phyloP scores from a whole-genome alignment of 129 eudicot genomes.

The Erigeron canadensis region DNA sequence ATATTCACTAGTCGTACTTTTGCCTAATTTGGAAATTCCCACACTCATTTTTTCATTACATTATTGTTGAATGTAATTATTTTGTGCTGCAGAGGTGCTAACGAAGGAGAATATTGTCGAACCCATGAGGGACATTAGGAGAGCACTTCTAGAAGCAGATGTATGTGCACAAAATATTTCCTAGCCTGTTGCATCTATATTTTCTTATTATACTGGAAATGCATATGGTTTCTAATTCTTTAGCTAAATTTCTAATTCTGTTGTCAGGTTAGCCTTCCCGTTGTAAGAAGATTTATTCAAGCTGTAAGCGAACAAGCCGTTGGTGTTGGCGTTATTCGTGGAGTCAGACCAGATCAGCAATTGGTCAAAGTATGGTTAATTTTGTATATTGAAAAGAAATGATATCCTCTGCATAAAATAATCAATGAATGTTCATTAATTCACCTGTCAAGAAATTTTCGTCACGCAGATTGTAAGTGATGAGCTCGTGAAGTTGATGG shows the following conservation, averaged over 20 bases:
- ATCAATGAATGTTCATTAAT: neutral
- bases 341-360: conserved; percentile 96
- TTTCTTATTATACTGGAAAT: conserved; percentile 7
- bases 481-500: conserved; percentile 95
- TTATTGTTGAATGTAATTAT: conserved; percentile 10
- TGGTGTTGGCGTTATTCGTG: conserved; percentile 77
- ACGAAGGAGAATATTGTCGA: conserved; percentile 95
- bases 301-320: conserved; percentile 87
- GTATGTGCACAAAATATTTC: conserved; percentile 37
- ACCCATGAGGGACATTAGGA: conserved; percentile 94
- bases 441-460: neutral
- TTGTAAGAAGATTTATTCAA: conserved; percentile 93
- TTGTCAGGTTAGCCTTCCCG: conserved; percentile 95
- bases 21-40: neutral
- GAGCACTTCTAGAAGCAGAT: conserved; percentile 98
- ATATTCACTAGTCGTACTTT: neutral
- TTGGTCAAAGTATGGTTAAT: conserved; percentile 70
- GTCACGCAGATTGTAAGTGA: conserved; percentile 77
- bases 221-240: neutral
- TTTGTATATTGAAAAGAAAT: neutral
- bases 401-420: neutral
- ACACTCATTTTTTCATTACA: neutral
- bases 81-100: conserved; percentile 67
- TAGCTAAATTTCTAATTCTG: conserved; percentile 10
- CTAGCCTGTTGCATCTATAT: conserved; percentile 1